A percentile compares a stretch with the other conserved stretches of the same genome.
Conservation (phyloP, 805 yeast species). For the Nakazawaea molendinolei region DNA sequence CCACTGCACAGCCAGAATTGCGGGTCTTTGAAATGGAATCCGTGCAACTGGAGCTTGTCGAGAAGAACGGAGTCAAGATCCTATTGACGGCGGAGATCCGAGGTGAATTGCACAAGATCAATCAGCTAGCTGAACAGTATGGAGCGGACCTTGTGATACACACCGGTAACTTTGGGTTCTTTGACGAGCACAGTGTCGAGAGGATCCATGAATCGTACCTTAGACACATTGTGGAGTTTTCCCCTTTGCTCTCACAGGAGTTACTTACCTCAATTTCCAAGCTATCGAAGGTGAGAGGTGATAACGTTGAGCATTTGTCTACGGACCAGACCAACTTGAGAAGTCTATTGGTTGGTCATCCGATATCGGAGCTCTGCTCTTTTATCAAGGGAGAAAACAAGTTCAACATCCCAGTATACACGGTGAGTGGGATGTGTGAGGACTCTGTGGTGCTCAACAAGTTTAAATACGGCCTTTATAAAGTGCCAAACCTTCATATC, state of each 20-base stretch:
- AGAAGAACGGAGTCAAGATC: constrained; percentile 29
- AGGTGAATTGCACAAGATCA: constrained; percentile 44
- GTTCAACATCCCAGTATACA: constrained; percentile 60
- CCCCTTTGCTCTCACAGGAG: constrained; percentile 46
- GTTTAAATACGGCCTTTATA: constrained; percentile 47
- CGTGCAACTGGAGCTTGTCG: constrained; percentile 16
- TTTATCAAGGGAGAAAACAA: constrained; percentile 36
- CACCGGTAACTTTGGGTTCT: constrained; percentile 77
- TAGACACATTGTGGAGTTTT: constrained; percentile 62
- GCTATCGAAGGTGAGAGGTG: constrained; percentile 39
- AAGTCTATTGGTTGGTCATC: constrained; percentile 27
- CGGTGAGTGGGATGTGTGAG: constrained; percentile 72
- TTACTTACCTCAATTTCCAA: constrained; percentile 45
- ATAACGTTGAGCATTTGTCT: constrained; percentile 30
- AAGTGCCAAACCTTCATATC: constrained; percentile 50
- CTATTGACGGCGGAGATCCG: constrained; percentile 51
- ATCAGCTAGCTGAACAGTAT: constrained; percentile 39
- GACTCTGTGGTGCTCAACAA: constrained; percentile 62
- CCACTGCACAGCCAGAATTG: neutral
- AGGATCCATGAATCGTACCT: constrained; percentile 50
- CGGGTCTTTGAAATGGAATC: neutral
- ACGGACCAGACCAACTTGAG: constrained; percentile 30
- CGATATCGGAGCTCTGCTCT: constrained; percentile 45
- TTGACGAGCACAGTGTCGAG: constrained; percentile 49
- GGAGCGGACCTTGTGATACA: constrained; percentile 52